Evolutionary conservation across 176 grass and related monocot species (phyloP).

Genomic region (Triticum urartu): DNA sequence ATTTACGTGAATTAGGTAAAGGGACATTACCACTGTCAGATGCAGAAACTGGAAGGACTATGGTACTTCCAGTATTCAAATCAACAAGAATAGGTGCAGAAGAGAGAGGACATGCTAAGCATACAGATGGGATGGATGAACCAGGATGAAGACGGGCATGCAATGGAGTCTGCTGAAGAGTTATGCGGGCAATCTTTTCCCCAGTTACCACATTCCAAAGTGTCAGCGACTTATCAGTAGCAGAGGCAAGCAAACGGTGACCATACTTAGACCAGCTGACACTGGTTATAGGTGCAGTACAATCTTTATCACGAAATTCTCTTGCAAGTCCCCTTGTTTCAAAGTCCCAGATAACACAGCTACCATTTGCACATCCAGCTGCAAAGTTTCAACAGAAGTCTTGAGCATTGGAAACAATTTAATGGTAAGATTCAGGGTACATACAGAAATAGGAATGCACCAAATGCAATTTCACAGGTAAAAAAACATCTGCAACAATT

Average conservation of each 20-base stretch:
- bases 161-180: slow-evolving; percentile 92
- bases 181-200: slow-evolving; percentile 77
- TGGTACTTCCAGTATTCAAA: slow-evolving; percentile 73
- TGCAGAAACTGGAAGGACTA: slow-evolving; percentile 79
- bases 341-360: slow-evolving; percentile 96
- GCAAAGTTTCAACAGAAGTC: slow-evolving; percentile 32
- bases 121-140: slow-evolving; percentile 58
- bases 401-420: neutral
- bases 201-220: slow-evolving; percentile 85
- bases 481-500: slow-evolving; percentile 8
- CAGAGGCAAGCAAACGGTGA: slow-evolving; percentile 91
- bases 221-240: slow-evolving; percentile 89
- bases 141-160: slow-evolving; percentile 80
- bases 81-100: slow-evolving; percentile 95
- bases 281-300: slow-evolving; percentile 90
- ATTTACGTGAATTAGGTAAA: slow-evolving; percentile 70
- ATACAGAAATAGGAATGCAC: neutral
- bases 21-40: slow-evolving; percentile 54
- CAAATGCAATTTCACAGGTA: slow-evolving; percentile 6
- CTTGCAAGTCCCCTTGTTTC: slow-evolving; percentile 96
- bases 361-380: slow-evolving; percentile 96
- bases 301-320: slow-evolving; percentile 84
- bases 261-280: slow-evolving; percentile 91
- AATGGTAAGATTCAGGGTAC: neutral
- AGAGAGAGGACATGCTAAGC: slow-evolving; percentile 92